phyloP scores from a whole-genome alignment of 345 rosid genomes.

The Salix dunnii region DNA sequence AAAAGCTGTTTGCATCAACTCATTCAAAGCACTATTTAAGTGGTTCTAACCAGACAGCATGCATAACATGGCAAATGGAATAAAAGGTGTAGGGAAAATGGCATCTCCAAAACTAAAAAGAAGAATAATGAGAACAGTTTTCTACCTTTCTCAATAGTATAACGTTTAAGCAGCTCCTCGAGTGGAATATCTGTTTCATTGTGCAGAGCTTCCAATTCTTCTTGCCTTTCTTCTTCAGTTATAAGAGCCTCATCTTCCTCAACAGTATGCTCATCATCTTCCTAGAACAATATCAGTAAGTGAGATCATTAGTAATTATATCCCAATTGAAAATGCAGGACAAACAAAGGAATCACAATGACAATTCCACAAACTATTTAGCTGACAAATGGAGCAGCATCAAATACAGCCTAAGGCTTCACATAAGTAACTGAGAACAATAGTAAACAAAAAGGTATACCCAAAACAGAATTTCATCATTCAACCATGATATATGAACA shows the following conservation, averaged over 20 bases:
- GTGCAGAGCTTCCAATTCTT: constrained; percentile 82
- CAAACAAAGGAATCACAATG: background rate
- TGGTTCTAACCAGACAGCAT: background rate
- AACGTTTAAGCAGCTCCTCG: constrained; percentile 76
- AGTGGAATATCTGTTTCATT: constrained; percentile 81
- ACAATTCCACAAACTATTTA: background rate
- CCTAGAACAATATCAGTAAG: constrained; percentile 58
- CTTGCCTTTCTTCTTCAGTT: constrained; percentile 79
- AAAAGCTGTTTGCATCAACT: background rate
- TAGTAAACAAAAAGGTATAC: background rate
- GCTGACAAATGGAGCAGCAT: background rate
- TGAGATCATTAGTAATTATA: background rate
- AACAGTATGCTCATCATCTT: constrained; percentile 90
- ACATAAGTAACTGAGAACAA: background rate
- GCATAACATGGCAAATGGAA: background rate
- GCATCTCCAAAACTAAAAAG: background rate
- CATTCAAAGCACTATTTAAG: background rate
- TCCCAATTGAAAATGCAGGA: background rate
- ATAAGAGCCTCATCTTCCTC: constrained; percentile 92
- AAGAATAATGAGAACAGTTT: background rate
- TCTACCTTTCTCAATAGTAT: constrained; percentile 51
- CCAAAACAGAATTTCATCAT: background rate
- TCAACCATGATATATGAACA: background rate
- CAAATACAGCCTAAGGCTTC: background rate
- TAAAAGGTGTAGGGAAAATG: background rate